Evolutionary conservation across 768 basidiomycete genomes (phyloP).

Genomic region (Mycena maculata): DNA sequence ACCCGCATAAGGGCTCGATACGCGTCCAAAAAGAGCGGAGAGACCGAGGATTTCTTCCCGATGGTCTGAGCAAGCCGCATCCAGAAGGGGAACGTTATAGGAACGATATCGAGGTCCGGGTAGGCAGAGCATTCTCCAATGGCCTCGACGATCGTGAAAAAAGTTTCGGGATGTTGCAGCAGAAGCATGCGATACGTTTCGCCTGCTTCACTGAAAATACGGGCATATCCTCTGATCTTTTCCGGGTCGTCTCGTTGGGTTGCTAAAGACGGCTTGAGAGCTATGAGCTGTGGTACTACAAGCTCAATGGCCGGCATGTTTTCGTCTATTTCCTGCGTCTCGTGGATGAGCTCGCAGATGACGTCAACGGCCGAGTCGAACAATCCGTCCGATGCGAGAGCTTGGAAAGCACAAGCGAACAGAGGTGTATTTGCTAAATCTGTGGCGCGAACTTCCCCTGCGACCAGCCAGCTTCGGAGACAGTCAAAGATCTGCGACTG

Average conservation of each 20-base stretch:
- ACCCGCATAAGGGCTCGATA: conserved; percentile 87
- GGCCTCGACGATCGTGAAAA: conserved; percentile 95
- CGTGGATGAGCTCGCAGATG: conserved; percentile 94
- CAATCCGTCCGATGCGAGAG: conserved; percentile 84
- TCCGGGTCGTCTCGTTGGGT: conserved; percentile 83
- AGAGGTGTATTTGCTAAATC: conserved; percentile 81
- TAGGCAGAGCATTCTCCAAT: conserved; percentile 94
- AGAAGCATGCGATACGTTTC: conserved; percentile 94
- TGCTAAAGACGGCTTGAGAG: conserved; percentile 70
- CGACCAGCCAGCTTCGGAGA: conserved; percentile 86
- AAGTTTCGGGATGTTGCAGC: conserved; percentile 89
- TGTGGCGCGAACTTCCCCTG: conserved; percentile 80
- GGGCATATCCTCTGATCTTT: conserved; percentile 87
- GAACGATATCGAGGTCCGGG: conserved; percentile 94
- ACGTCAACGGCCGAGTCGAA: conserved; percentile 95
- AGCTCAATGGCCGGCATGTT: conserved; percentile 90
- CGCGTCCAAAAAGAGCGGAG: conserved; percentile 83
- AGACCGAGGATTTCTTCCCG: conserved; percentile 76
- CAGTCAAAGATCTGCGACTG: conserved; percentile 88
- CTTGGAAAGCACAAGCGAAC: conserved; percentile 85
- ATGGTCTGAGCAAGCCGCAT: conserved; percentile 94
- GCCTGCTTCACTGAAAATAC: conserved; percentile 96
- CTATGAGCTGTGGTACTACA: conserved; percentile 89
- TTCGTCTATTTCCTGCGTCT: conserved; percentile 97
- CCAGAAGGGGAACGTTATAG: conserved; percentile 99